Evolutionary conservation across 2,329 filamentous ascomycete species (phyloP).

Genomic region (Phaeosphaeriaceae sp.): DNA sequence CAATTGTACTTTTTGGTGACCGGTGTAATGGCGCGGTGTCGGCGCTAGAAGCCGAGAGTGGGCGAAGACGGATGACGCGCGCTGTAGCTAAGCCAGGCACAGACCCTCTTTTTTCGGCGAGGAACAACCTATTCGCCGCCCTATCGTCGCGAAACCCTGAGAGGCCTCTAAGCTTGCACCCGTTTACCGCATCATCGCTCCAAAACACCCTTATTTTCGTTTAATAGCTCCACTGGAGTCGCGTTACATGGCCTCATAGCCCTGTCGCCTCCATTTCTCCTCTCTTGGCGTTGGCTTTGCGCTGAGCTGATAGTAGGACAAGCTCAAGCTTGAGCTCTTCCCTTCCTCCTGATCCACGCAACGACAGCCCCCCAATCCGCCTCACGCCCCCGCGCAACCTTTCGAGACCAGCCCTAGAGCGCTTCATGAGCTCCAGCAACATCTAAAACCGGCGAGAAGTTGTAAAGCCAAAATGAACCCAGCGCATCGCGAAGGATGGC

Average conservation of each 20-base stretch:
- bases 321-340: constrained; percentile 32
- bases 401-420: constrained; percentile 9
- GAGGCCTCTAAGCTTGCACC: constrained; percentile 16
- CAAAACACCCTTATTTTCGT: constrained; percentile 4
- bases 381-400: constrained; percentile 12
- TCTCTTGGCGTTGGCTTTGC: constrained; percentile 18
- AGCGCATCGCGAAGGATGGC: constrained; percentile 51
- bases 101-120: constrained; percentile 5
- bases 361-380: constrained; percentile 21
- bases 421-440: constrained; percentile 29
- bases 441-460: constrained; percentile 32
- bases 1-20: too few relatives aligned
- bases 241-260: constrained; percentile 26
- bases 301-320: constrained; percentile 17
- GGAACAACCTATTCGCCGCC: constrained; percentile 4
- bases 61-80: constrained; percentile 6
- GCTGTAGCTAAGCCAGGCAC: background rate
- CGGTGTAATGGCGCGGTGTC: too few relatives aligned
- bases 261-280: constrained; percentile 11
- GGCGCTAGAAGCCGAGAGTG: too few relatives aligned
- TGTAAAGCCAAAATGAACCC: constrained; percentile 50
- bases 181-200: constrained; percentile 19
- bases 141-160: constrained; percentile 12
- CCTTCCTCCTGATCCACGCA: constrained; percentile 33
- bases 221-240: constrained; percentile 18